Conservation (phyloP, 208 protist genomes). For the Phytomonas francai region DNA sequence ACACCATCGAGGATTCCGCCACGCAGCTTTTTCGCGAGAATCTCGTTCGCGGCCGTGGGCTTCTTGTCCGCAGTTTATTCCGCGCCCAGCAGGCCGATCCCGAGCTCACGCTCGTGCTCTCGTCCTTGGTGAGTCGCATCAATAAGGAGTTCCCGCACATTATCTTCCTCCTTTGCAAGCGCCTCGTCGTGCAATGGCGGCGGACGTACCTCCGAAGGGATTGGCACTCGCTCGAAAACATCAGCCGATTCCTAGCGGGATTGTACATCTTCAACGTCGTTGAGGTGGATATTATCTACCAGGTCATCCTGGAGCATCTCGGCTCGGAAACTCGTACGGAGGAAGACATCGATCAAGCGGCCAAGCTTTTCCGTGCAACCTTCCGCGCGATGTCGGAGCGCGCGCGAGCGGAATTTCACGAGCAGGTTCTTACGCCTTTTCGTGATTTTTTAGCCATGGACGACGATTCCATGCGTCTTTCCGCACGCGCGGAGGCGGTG, state of each 20-base stretch:
- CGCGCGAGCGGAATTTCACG: conserved; percentile 50
- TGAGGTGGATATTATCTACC: conserved; percentile 63
- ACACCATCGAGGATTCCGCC: conserved; percentile 92
- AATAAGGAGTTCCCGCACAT: conserved; percentile 97
- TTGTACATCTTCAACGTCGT: conserved; percentile 81
- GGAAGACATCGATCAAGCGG: conserved; percentile 92
- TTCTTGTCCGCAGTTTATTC: conserved; percentile 91
- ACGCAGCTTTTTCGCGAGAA: conserved; percentile 97
- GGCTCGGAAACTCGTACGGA: conserved; percentile 83
- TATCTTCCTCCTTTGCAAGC: conserved; percentile 90
- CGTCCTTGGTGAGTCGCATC: conserved; percentile 91
- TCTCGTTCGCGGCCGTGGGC: conserved; percentile 94
- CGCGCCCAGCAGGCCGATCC: conserved; percentile 93
- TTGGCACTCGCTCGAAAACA: conserved; percentile 76
- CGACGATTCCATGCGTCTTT: conserved; percentile 90
- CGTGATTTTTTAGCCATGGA: conserved; percentile 80
- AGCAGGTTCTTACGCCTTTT: conserved; percentile 66
- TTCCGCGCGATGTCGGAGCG: conserved; percentile 64
- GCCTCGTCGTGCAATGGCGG: conserved; percentile 89
- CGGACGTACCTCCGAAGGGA: conserved; percentile 86
- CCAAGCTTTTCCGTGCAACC: conserved; percentile 57
- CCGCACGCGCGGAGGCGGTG: conserved; percentile 93
- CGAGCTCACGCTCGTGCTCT: conserved; percentile 94
- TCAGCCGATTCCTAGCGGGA: conserved; percentile 54
- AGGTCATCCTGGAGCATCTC: conserved; percentile 68